A percentile compares a stretch with the other conserved stretches of the same genome.
Evolutionary conservation across 768 basidiomycete genomes (phyloP).

Genomic region (Xerocomellus dryophilus): DNA sequence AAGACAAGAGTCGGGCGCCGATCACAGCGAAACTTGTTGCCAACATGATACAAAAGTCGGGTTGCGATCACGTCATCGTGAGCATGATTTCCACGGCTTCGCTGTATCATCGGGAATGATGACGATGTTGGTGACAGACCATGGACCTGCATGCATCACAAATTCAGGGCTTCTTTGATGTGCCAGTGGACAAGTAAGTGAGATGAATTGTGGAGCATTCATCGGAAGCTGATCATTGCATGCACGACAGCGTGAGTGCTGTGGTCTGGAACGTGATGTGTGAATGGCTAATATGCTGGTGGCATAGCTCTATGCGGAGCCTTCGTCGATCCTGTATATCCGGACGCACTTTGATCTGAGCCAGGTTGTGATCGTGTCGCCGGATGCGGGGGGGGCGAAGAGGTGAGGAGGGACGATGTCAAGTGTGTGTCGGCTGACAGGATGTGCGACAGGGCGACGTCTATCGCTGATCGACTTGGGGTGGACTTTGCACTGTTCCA

Average conservation of each 20-base stretch:
- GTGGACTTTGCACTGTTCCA: slow-evolving; percentile 99
- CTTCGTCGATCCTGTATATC: slow-evolving; percentile 92
- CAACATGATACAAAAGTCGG: slow-evolving; percentile 91
- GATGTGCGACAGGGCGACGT: slow-evolving; percentile 70
- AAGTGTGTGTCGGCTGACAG: slow-evolving; percentile 14
- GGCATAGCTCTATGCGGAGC: slow-evolving; percentile 86
- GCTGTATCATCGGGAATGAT: neutral
- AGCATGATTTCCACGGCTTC: slow-evolving; percentile 32
- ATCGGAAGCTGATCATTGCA: slow-evolving; percentile 15
- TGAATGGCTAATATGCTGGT: slow-evolving; percentile 21
- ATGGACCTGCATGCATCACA: slow-evolving; percentile 99
- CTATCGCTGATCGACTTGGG: slow-evolving; percentile 92
- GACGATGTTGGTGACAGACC: slow-evolving; percentile 50
- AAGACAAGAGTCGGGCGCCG: slow-evolving; percentile 97
- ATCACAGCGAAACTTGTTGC: slow-evolving; percentile 98
- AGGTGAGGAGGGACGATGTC: slow-evolving; percentile 47
- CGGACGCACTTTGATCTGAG: slow-evolving; percentile 83
- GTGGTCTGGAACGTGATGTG: slow-evolving; percentile 1
- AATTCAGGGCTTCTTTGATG: slow-evolving; percentile 99
- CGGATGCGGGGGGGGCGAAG: slow-evolving; percentile 98
- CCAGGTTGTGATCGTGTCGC: slow-evolving; percentile 92
- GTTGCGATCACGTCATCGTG: slow-evolving; percentile 97
- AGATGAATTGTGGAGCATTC: neutral
- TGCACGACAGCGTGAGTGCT: slow-evolving; percentile 47
- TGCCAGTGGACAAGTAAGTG: slow-evolving; percentile 98